A percentile compares a stretch with the other conserved stretches of the same genome.
Conservation (phyloP, 345 rosid species). For the Erodium maritimum region DNA sequence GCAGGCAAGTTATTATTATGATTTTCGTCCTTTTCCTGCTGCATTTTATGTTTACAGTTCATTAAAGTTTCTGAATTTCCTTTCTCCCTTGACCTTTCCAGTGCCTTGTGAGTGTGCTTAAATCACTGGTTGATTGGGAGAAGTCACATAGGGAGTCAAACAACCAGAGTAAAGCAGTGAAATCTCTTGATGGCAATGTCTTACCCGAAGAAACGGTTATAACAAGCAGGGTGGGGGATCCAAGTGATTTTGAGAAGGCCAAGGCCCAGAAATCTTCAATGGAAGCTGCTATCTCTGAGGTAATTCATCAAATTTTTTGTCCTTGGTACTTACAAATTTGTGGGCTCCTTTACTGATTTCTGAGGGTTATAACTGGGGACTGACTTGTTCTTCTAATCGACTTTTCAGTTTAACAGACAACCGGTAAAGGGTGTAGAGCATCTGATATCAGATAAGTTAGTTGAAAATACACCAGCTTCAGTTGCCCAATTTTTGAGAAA, state of each 20-base stretch:
- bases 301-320: constrained; percentile 15
- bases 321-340: not conserved
- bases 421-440: constrained; percentile 67
- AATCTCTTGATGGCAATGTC: constrained; percentile 32
- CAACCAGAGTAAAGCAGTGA: constrained; percentile 27
- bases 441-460: constrained; percentile 65
- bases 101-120: constrained; percentile 87
- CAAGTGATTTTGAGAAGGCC: constrained; percentile 85
- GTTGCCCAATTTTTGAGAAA: constrained; percentile 83
- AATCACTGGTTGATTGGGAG: constrained; percentile 96
- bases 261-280: constrained; percentile 93
- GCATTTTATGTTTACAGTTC: not conserved
- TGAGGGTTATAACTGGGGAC: not conserved
- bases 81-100: constrained; percentile 25
- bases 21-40: not conserved
- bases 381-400: constrained; percentile 6
- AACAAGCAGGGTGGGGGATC: constrained; percentile 51
- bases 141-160: constrained; percentile 40
- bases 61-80: constrained; percentile 5
- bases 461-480: constrained; percentile 66
- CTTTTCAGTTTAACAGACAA: constrained; percentile 81
- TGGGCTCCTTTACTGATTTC: not conserved
- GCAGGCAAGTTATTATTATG: constrained; percentile 36
- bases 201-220: constrained; percentile 33
- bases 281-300: constrained; percentile 91